Evolutionary conservation across 1,284 basidiomycete species (phyloP).

Genomic region (Marasmius sp.): DNA sequence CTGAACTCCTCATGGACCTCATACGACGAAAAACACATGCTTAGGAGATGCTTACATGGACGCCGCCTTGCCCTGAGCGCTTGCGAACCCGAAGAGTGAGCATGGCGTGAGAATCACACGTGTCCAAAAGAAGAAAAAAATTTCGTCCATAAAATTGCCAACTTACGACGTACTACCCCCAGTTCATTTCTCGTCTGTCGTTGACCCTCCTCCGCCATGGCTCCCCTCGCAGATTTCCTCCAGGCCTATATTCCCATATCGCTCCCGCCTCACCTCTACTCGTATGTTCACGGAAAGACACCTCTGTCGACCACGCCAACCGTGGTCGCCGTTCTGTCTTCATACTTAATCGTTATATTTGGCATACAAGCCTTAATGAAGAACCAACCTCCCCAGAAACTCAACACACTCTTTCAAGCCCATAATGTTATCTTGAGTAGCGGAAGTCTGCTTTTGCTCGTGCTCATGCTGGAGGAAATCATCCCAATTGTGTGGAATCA

Average conservation of each 20-base stretch:
- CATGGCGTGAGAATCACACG: too few species aligned
- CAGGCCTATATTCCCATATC: conserved; percentile 52
- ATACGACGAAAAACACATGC: too few species aligned
- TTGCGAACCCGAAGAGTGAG: too few species aligned
- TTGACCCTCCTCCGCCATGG: conserved; percentile 46
- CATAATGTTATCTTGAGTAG: conserved; percentile 89
- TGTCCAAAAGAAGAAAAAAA: background rate
- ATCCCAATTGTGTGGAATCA: conserved; percentile 72
- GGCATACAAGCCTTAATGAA: conserved; percentile 86
- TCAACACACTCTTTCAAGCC: conserved; percentile 86
- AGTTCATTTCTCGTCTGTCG: conserved; percentile 22
- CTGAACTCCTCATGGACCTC: too few species aligned
- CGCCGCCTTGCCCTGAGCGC: too few species aligned
- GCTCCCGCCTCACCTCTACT: conserved; percentile 62
- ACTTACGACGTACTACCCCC: conserved; percentile 13
- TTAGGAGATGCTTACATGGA: too few species aligned
- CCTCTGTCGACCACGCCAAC: conserved; percentile 80
- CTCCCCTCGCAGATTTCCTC: conserved; percentile 71
- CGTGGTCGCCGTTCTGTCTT: conserved; percentile 69
- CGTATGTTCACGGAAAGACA: conserved; percentile 73
- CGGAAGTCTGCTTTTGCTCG: conserved; percentile 81
- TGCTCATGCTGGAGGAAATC: conserved; percentile 90
- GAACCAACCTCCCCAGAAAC: conserved; percentile 70
- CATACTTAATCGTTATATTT: conserved; percentile 91
- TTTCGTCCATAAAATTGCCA: background rate